A percentile compares a stretch with the other conserved stretches of the same genome.
Evolutionary conservation across 2,329 filamentous ascomycete genomes (phyloP).

Genomic region (Rhexocercosporidium sp.): DNA sequence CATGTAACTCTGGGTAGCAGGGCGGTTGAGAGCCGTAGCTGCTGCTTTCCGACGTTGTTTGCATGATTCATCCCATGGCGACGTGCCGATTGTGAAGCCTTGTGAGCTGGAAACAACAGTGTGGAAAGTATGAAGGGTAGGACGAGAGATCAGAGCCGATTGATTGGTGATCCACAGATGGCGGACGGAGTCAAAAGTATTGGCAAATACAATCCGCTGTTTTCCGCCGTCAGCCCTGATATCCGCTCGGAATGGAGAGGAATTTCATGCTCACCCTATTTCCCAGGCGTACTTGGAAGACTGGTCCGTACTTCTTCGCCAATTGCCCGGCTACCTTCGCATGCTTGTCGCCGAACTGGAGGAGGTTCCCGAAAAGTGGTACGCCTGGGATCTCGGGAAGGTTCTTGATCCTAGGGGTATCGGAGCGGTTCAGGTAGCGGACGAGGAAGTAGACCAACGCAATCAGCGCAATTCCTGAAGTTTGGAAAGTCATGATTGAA

Average conservation of each 20-base stretch:
- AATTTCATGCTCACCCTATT: constrained; percentile 57
- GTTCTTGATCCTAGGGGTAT: constrained; percentile 64
- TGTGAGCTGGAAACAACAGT: constrained; percentile 77
- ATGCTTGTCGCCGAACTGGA: constrained; percentile 64
- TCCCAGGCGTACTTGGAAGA: constrained; percentile 71
- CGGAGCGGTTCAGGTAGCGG: constrained; percentile 52
- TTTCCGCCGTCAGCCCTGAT: constrained; percentile 7
- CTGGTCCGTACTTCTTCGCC: constrained; percentile 65
- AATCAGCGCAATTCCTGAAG: constrained; percentile 37
- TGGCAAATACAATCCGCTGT: constrained; percentile 76
- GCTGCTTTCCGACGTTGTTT: constrained; percentile 79
- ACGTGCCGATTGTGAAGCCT: constrained; percentile 83
- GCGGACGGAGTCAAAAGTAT: constrained; percentile 75
- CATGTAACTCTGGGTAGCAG: constrained; percentile 79
- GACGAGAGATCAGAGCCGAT: constrained; percentile 76
- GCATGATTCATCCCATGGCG: constrained; percentile 82
- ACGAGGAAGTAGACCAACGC: constrained; percentile 35
- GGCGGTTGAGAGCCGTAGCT: constrained; percentile 77
- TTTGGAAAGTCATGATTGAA: constrained; percentile 30
- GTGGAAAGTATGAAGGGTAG: constrained; percentile 82
- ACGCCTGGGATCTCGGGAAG: constrained; percentile 66
- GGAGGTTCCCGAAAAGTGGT: constrained; percentile 66
- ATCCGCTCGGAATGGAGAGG: not conserved
- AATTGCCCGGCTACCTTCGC: constrained; percentile 59
- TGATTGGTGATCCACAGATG: constrained; percentile 81